Conservation (phyloP, 345 rosid species). For the Boechera retrofracta region DNA sequence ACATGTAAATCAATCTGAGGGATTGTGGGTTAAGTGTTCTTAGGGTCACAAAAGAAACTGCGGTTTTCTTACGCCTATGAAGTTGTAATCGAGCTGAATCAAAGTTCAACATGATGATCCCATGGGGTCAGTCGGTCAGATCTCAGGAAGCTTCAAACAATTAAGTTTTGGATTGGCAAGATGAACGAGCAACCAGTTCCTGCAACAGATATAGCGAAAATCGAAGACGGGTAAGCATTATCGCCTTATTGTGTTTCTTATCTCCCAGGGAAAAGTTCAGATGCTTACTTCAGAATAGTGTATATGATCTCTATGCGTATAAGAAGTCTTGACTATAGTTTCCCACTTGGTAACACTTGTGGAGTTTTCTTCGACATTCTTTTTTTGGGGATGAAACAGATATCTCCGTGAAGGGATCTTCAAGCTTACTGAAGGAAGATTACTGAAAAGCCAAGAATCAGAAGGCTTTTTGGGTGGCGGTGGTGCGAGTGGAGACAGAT, state of each 20-base stretch:
- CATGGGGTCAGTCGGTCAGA: not conserved
- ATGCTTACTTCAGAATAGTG: constrained; percentile 87
- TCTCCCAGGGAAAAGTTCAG: constrained; percentile 5
- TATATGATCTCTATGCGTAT: constrained; percentile 67
- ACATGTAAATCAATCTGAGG: constrained; percentile 33
- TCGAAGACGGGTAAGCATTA: not conserved
- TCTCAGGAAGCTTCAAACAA: constrained; percentile 14
- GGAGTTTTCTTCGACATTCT: constrained; percentile 50
- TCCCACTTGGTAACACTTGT: constrained; percentile 76
- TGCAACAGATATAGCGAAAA: constrained; percentile 43
- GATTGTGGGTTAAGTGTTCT: constrained; percentile 20
- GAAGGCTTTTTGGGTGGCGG: constrained; percentile 81
- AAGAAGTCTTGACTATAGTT: constrained; percentile 88
- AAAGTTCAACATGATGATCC: constrained; percentile 16
- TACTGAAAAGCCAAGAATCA: constrained; percentile 92
- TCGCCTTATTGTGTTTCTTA: constrained; percentile 6
- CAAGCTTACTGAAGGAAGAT: constrained; percentile 62
- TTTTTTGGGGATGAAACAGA: constrained; percentile 45
- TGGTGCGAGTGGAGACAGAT: constrained; percentile 53
- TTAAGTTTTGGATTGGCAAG: constrained; percentile 56
- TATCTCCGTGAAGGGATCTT: constrained; percentile 50
- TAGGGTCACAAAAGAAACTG: constrained; percentile 26
- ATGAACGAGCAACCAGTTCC: constrained; percentile 68
- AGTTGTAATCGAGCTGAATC: constrained; percentile 15
- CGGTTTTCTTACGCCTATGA: not conserved